Evolutionary conservation across 2,329 filamentous ascomycete genomes (phyloP), one percentile per base, ranked within the genome.

Genomic region (Ophiostoma perfectum): DNA sequence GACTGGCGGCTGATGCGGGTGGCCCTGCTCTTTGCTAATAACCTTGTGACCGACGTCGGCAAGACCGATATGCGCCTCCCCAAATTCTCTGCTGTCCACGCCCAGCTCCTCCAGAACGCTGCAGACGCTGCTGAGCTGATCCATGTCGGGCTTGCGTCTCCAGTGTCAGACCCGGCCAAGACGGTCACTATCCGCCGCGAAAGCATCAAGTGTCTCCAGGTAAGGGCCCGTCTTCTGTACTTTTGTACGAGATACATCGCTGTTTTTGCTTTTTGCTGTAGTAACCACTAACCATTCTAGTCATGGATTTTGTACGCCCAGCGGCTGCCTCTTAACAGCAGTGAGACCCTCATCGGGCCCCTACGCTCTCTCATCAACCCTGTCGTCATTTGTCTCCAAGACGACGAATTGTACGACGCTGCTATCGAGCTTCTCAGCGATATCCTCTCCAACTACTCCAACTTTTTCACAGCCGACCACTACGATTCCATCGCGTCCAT

Each of bases 301-400:
- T 84, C 88, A 4, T 94, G 90, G 90, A 83, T 92, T 44, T 82
- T 86, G 72, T 93, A 92, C 74, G 88, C 87, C 5, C 89, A 92
- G 73, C 84, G 86, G 45, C 82, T 85, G 41, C 86, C 87, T 65
- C 79, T 84, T 6, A 42, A 41, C 3, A 82, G 84, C 63, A 83
- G 84, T 45, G 83, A 83, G 16, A 80, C 84, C 16, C 80, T 90
- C 44, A 79, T 90, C 2, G 79, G 82, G 18, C 81, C 85, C 18
- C 80, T 93, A 14, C 85, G 84, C 44, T 80, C 82, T 1, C 78
- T 92, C 4, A 82, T 89, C 1, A 81, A 83, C 42, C 81, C 84
- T 4, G 83, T 87, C 36, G 83, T 92, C 38, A 78, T 83, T 39
- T 88, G 86, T 63, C 79, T 94, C 8, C 78, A 83, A 36, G 80